Evolutionary conservation across 164 flowering plant genomes (phyloP).

Genomic region (Aristolochia contorta): DNA sequence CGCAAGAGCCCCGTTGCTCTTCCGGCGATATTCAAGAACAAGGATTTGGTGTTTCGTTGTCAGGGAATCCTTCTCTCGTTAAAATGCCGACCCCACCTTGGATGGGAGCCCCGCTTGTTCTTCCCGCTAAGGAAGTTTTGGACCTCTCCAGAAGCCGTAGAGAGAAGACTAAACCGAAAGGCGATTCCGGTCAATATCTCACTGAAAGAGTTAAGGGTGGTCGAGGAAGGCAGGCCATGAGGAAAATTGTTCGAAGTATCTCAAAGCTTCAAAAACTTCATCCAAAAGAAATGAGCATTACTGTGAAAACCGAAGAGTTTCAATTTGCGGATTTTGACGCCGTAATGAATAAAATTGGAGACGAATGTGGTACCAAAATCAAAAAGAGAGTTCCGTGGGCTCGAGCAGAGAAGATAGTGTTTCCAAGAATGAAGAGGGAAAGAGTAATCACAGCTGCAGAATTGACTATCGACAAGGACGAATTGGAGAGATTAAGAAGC

Average conservation of each 20-base stretch:
- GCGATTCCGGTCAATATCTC: conserved; percentile 19
- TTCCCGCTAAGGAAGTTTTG: conserved; percentile 39
- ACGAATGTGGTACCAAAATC: conserved; percentile 12
- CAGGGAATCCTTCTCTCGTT: conserved; percentile 3
- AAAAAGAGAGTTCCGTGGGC: conserved; percentile 64
- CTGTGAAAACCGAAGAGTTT: not conserved
- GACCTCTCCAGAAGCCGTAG: conserved; percentile 25
- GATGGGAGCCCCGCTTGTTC: conserved; percentile 58
- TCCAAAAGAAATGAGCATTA: not conserved
- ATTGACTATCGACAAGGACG: conserved; percentile 36
- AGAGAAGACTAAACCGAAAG: conserved; percentile 6
- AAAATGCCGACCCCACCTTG: conserved; percentile 84
- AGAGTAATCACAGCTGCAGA: conserved; percentile 44
- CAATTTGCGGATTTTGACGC: not conserved
- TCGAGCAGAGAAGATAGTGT: conserved; percentile 33
- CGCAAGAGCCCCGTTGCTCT: not conserved
- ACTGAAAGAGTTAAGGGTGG: conserved; percentile 44
- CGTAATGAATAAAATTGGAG: conserved; percentile 9
- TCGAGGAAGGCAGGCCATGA: conserved; percentile 55
- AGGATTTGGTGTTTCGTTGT: not conserved
- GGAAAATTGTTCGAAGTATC: conserved; percentile 36
- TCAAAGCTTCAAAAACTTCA: conserved; percentile 28
- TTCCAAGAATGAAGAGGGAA: conserved; percentile 54
- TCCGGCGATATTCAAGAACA: not conserved
- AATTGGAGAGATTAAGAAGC: conserved; percentile 56